Percentiles rank a stretch among this genome's conserved stretches.
Conservation (phyloP, 257 asterid species). For the Prunella vulgaris region DNA sequence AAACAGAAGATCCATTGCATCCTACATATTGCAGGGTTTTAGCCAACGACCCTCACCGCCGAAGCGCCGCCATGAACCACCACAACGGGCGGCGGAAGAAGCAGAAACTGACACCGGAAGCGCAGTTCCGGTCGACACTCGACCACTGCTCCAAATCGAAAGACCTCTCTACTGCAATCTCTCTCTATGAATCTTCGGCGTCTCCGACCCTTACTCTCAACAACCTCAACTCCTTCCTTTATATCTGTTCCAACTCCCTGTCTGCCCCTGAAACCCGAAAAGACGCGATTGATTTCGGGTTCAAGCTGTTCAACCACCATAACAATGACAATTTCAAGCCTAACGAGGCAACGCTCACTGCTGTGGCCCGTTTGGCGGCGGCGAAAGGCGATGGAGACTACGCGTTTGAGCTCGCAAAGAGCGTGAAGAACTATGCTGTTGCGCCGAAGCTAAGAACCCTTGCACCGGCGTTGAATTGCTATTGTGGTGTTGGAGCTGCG, state of each 20-base stretch:
- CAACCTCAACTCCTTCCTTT: slow-evolving; percentile 78
- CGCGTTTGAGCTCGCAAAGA: slow-evolving; percentile 77
- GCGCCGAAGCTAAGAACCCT: slow-evolving; percentile 75
- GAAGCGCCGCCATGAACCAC: slow-evolving; percentile 49
- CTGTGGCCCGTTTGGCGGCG: slow-evolving; percentile 75
- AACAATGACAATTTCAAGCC: slow-evolving; percentile 40
- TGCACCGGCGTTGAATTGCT: slow-evolving; percentile 71
- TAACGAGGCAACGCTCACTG: slow-evolving; percentile 81
- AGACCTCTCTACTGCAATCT: slow-evolving; percentile 60
- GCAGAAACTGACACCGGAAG: slow-evolving; percentile 64
- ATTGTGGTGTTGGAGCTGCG: slow-evolving; percentile 49
- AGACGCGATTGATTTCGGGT: slow-evolving; percentile 71
- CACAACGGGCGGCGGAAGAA: slow-evolving; percentile 47
- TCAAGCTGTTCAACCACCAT: slow-evolving; percentile 46
- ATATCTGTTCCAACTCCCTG: slow-evolving; percentile 68
- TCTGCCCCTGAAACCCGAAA: slow-evolving; percentile 34
- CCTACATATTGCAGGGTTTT: slow-evolving; percentile 4
- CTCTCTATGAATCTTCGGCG: slow-evolving; percentile 61
- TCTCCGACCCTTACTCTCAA: slow-evolving; percentile 41
- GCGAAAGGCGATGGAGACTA: slow-evolving; percentile 74
- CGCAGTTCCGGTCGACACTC: slow-evolving; percentile 64
- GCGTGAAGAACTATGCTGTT: slow-evolving; percentile 33
- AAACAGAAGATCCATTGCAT: background rate
- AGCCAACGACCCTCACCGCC: slow-evolving; percentile 16
- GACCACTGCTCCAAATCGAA: slow-evolving; percentile 63